Evolutionary conservation across 2,329 filamentous ascomycete species (phyloP).

Genomic region (Fusarium mangiferae): DNA sequence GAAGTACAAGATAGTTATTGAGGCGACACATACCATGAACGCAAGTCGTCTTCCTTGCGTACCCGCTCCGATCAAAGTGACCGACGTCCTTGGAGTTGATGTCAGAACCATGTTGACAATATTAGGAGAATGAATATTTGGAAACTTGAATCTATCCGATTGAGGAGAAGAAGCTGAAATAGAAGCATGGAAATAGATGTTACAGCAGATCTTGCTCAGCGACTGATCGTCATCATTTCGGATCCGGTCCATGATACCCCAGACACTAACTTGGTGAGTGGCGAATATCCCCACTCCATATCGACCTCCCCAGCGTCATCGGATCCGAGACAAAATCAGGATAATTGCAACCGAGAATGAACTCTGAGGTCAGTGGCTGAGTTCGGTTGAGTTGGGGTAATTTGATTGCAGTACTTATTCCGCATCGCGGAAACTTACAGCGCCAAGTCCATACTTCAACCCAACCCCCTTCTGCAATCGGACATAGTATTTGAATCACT

Average conservation of each 20-base stretch:
- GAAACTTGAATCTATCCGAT: not conserved
- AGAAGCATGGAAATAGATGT: not conserved
- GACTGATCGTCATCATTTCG: conserved; percentile 6
- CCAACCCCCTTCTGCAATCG: not conserved
- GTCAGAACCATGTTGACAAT: conserved; percentile 26
- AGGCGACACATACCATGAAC: conserved; percentile 42
- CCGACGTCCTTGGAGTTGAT: conserved; percentile 17
- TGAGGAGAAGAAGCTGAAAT: not conserved
- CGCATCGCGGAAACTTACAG: not conserved
- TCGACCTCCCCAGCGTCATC: not conserved
- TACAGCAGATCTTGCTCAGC: not conserved
- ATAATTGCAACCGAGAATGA: not conserved
- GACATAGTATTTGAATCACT: too few species aligned
- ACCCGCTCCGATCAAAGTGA: conserved; percentile 45
- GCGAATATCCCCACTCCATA: conserved; percentile 10
- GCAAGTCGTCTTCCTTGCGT: conserved; percentile 47
- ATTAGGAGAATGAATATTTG: not conserved
- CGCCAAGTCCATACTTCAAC: not conserved
- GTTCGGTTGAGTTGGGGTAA: not conserved
- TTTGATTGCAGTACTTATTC: not conserved
- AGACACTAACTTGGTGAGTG: not conserved
- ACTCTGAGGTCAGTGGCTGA: conserved; percentile 2
- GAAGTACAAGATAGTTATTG: not conserved
- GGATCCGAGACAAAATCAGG: conserved; percentile 23
- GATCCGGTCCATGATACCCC: conserved; percentile 15